Base-by-base conservation (phyloP, 2,329 filamentous ascomycete species). In the Boeremia lycopersici region DNA sequence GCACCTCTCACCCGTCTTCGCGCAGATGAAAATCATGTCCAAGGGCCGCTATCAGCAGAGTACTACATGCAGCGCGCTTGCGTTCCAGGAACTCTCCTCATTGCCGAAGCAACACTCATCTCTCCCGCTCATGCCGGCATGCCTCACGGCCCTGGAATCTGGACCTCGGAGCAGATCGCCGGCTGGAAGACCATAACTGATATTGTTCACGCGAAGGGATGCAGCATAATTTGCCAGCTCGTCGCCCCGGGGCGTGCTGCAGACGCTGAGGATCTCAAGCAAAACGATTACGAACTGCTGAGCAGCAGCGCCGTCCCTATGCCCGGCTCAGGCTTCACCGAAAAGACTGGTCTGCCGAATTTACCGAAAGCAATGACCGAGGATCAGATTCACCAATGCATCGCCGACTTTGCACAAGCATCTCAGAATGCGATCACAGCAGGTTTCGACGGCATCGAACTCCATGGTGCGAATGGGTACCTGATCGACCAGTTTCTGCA, bases 401-500 rank as follows among this genome's bases (percentile, higher is more conserved):
- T 78, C 23, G 38, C 54, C 6, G 72, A 75, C 25, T 79, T 74
- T 51, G 76, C 72, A 4, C 54, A 59, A 15, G 77, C 75, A 6
- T 78, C 81, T 0, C 73, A 74, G 62, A 75, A 74, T 26, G 76
- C 78, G 3, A 68, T 80, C 8, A 63, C 74, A 45, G 82, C 81
- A 1, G 83, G 82, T 0, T 83, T 86, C 60, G 87, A 89, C 63
- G 83, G 84, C 1, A 79, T 89, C 15, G 87, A 80, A 57, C 69
- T 80, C 17, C 77, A 79, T 59, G 77, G 72, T 28, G 85, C 85
- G 1, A 86, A 89, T 61, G 86, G 87, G 2, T 90, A 90, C 66
- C 77, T 91, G 1, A 70, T 89, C 12, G 81, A 82, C 49, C 81
- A 88, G 62, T 91, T 91, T 70, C 76, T 87, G 15, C 86, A 84